phyloP scores from a whole-genome alignment of 2,329 filamentous ascomycete genomes.

The Trichoderma sp. region DNA sequence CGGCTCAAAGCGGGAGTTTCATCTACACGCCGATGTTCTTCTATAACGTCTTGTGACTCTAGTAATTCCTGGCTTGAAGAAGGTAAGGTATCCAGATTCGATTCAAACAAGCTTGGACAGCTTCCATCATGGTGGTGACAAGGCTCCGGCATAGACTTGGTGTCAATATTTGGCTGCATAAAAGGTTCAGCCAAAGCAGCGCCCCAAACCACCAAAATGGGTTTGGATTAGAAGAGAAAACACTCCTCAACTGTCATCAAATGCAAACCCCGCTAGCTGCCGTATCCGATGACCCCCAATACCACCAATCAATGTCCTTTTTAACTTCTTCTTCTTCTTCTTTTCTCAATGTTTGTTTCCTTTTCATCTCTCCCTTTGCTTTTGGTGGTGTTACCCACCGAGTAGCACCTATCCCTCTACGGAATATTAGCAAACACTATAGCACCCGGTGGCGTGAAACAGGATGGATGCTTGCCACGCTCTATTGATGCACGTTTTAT shows the following conservation, averaged over 20 bases:
- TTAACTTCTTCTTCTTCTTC: neutral
- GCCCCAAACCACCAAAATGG: neutral
- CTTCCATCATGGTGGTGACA: neutral
- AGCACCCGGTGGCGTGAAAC: neutral
- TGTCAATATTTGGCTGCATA: neutral
- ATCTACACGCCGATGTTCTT: neutral
- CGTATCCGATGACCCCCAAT: neutral
- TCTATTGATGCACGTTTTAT: slow-evolving; percentile 6
- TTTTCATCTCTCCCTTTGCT: neutral
- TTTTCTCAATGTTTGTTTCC: neutral
- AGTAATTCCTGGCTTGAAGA: neutral
- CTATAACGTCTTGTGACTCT: neutral
- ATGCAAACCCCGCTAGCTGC: neutral
- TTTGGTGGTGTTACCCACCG: neutral
- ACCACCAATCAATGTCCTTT: neutral
- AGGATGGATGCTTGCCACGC: neutral
- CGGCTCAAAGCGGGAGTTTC: neutral
- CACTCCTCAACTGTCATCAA: neutral
- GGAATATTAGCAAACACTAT: neutral
- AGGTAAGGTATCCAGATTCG: neutral
- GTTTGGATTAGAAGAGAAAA: neutral
- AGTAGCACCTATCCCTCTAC: neutral
- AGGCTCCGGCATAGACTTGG: neutral
- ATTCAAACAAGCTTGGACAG: neutral
- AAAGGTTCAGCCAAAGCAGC: neutral